Percentiles rank a stretch among this genome's conserved stretches.
These are phyloP conservation scores for Gonapodya sp. DNA, from an alignment of 192 early-diverging fungal genomes.

Conservation along the genomic window DNA sequence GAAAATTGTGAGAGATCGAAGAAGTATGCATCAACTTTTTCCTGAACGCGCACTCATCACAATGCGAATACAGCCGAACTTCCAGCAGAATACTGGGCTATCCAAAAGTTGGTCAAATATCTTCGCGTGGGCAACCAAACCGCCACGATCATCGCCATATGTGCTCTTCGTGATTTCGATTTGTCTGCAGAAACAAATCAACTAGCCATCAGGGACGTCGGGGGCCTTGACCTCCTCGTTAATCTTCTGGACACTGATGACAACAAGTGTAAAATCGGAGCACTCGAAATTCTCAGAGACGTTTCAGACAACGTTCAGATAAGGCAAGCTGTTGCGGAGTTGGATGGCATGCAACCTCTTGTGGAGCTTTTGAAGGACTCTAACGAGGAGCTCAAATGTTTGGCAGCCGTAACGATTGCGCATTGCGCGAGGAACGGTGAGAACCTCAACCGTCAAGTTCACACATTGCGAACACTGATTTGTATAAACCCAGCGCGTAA, in stretches of 20 bases:
- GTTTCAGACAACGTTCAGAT: slow-evolving; percentile 49
- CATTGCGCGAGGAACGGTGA: slow-evolving; percentile 52
- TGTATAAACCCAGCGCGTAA: slow-evolving; percentile 29
- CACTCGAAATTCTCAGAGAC: slow-evolving; percentile 47
- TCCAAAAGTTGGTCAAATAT: slow-evolving; percentile 56
- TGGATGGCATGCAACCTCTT: slow-evolving; percentile 51
- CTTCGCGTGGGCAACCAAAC: slow-evolving; percentile 52
- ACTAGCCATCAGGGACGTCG: slow-evolving; percentile 52
- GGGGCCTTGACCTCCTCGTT: slow-evolving; percentile 49
- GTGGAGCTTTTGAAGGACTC: slow-evolving; percentile 46
- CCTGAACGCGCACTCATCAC: neutral
- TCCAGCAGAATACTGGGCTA: slow-evolving; percentile 51
- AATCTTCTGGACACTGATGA: slow-evolving; percentile 57
- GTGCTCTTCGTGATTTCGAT: slow-evolving; percentile 52
- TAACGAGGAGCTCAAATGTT: slow-evolving; percentile 45
- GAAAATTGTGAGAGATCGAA: slow-evolving; percentile 33
- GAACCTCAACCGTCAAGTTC: neutral
- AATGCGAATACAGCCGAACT: slow-evolving; percentile 33
- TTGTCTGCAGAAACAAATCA: slow-evolving; percentile 46
- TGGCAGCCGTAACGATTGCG: slow-evolving; percentile 56
- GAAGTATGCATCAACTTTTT: slow-evolving; percentile 2
- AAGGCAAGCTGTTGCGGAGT: slow-evolving; percentile 42
- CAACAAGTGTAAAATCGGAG: slow-evolving; percentile 52
- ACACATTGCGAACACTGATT: neutral
- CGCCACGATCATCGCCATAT: slow-evolving; percentile 58